phyloP scores from a whole-genome alignment of 2,329 filamentous ascomycete genomes.

The Claviceps purpurea region DNA sequence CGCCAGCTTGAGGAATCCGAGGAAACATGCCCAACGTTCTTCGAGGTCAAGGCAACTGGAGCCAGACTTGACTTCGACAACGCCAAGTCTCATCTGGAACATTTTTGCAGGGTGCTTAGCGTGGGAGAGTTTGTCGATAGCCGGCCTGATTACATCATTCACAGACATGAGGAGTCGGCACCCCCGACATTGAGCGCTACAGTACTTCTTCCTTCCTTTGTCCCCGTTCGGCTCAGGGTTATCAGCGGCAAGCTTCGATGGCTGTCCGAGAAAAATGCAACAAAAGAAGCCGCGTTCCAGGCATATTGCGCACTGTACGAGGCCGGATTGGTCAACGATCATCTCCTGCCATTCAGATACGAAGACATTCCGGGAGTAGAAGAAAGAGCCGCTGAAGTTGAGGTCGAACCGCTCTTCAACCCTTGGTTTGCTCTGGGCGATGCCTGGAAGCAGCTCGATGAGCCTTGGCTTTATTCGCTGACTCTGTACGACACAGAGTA shows the following conservation, averaged over 20 bases:
- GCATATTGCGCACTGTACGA: slow-evolving; percentile 59
- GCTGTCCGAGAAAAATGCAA: slow-evolving; percentile 57
- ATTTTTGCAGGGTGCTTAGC: slow-evolving; percentile 60
- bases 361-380: slow-evolving; percentile 27
- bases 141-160: slow-evolving; percentile 53
- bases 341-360: slow-evolving; percentile 53
- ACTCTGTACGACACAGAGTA: slow-evolving; percentile 20
- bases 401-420: slow-evolving; percentile 25
- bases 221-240: slow-evolving; percentile 34
- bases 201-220: slow-evolving; percentile 56
- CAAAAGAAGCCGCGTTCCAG: slow-evolving; percentile 71
- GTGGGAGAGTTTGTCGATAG: slow-evolving; percentile 46
- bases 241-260: slow-evolving; percentile 31
- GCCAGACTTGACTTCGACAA: slow-evolving; percentile 61
- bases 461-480: slow-evolving; percentile 17
- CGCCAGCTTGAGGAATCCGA: slow-evolving; percentile 33
- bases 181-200: slow-evolving; percentile 34
- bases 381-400: slow-evolving; percentile 19
- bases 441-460: slow-evolving; percentile 22
- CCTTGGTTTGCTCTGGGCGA: slow-evolving; percentile 34
- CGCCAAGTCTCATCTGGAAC: slow-evolving; percentile 61
- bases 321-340: slow-evolving; percentile 60
- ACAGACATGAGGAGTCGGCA: slow-evolving; percentile 19
- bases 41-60: slow-evolving; percentile 30
- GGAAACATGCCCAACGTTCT: slow-evolving; percentile 12